Percentiles rank a stretch among this genome's conserved stretches.
Conservation (phyloP, 2,329 filamentous ascomycete genomes). For the Aureobasidium musti region DNA sequence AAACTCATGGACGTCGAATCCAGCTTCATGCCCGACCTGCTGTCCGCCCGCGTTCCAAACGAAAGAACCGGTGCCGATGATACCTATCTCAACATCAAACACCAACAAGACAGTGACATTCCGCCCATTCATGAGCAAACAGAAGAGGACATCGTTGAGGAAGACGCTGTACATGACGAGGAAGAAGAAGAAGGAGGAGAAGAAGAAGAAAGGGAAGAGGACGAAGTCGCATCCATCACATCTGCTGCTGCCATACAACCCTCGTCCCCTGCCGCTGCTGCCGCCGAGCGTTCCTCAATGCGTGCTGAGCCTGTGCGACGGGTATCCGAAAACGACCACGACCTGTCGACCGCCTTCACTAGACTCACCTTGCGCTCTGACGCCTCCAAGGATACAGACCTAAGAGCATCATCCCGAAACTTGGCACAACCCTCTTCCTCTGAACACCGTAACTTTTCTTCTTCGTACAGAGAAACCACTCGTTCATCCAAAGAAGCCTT, state of each 20-base stretch:
- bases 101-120: slow-evolving; percentile 16
- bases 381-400: slow-evolving; percentile 4
- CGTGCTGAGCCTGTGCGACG: slow-evolving; percentile 11
- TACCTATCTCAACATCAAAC: slow-evolving; percentile 46
- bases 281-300: slow-evolving; percentile 40
- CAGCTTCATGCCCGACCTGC: slow-evolving; percentile 59
- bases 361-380: slow-evolving; percentile 24
- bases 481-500: background rate
- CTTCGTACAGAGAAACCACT: background rate
- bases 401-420: background rate
- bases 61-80: slow-evolving; percentile 46
- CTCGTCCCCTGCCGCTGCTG: slow-evolving; percentile 49
- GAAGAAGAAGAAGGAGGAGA: slow-evolving; percentile 34
- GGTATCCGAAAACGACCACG: slow-evolving; percentile 7
- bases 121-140: slow-evolving; percentile 34
- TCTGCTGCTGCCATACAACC: slow-evolving; percentile 33
- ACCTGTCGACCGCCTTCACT: slow-evolving; percentile 18
- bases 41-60: slow-evolving; percentile 42
- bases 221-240: slow-evolving; percentile 9
- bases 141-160: slow-evolving; percentile 36
- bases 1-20: slow-evolving; percentile 64
- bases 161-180: slow-evolving; percentile 31
- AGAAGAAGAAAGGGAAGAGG: slow-evolving; percentile 34
- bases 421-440: background rate
- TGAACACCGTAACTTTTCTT: background rate